Conservation (phyloP, 768 basidiomycete species). For the Suillus tomentosus region DNA sequence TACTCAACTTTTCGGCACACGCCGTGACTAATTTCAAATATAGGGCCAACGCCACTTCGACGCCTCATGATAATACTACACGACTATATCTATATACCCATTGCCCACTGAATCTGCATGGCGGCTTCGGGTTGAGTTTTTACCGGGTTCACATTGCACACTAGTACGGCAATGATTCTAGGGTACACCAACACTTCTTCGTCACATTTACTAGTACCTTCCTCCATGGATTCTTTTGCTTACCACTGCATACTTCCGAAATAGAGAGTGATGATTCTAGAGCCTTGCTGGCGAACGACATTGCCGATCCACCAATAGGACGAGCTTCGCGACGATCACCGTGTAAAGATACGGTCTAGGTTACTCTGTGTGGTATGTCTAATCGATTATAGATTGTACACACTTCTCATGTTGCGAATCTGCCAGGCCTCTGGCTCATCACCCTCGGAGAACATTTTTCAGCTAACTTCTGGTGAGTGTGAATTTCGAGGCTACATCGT, state of each 20-base stretch:
- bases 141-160: neutral
- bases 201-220: too few relatives aligned
- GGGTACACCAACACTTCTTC: neutral
- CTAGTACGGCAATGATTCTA: too few relatives aligned
- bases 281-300: neutral
- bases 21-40: too few relatives aligned
- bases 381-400: neutral
- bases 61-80: too few relatives aligned
- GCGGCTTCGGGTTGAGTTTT: too few relatives aligned
- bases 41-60: too few relatives aligned
- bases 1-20: too few relatives aligned
- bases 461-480: neutral
- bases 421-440: neutral
- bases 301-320: neutral
- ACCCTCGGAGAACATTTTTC: neutral
- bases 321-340: neutral
- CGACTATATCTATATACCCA: too few relatives aligned
- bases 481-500: neutral
- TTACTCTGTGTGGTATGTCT: neutral
- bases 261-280: neutral
- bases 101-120: too few relatives aligned
- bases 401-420: neutral
- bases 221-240: neutral
- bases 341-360: neutral
- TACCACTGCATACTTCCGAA: neutral